Conservation (phyloP, 345 rosid species). For the Balakata baccata region DNA sequence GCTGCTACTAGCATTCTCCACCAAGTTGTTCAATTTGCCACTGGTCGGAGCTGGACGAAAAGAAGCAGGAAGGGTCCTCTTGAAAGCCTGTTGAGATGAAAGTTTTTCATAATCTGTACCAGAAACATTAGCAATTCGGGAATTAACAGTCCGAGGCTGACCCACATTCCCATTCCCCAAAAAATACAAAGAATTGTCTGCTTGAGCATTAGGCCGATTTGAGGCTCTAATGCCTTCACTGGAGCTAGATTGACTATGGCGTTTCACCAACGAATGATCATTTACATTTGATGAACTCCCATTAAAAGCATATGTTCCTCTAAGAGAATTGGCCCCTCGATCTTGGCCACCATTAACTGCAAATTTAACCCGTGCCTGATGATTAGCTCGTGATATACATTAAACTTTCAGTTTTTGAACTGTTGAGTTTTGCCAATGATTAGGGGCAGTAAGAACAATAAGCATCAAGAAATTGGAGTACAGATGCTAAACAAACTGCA, state of each 20-base stretch:
- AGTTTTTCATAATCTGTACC: conserved; percentile 48
- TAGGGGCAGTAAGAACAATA: background rate
- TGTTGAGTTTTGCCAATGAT: background rate
- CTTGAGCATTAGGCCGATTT: conserved; percentile 15
- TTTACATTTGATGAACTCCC: conserved; percentile 42
- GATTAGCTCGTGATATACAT: background rate
- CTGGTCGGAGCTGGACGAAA: conserved; percentile 31
- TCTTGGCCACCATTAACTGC: conserved; percentile 38
- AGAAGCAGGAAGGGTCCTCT: conserved; percentile 54
- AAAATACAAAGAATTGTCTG: conserved; percentile 33
- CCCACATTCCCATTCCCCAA: conserved; percentile 38
- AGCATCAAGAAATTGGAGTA: background rate
- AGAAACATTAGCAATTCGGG: conserved; percentile 48
- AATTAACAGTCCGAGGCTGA: conserved; percentile 40
- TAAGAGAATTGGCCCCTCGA: conserved; percentile 25
- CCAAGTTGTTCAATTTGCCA: conserved; percentile 27
- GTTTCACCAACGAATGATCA: conserved; percentile 20
- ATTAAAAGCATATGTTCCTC: conserved; percentile 28
- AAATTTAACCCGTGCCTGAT: background rate
- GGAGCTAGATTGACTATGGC: conserved; percentile 22
- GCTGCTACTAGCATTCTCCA: conserved; percentile 34
- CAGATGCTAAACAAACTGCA: too few relatives aligned
- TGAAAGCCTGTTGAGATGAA: conserved; percentile 58
- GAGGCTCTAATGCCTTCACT: conserved; percentile 30
- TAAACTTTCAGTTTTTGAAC: background rate